Percentiles rank a stretch among this genome's conserved stretches.
These are phyloP conservation scores for Trichoderma hamatum DNA, from an alignment of 2,329 filamentous ascomycete species.

Conservation along the genomic window DNA sequence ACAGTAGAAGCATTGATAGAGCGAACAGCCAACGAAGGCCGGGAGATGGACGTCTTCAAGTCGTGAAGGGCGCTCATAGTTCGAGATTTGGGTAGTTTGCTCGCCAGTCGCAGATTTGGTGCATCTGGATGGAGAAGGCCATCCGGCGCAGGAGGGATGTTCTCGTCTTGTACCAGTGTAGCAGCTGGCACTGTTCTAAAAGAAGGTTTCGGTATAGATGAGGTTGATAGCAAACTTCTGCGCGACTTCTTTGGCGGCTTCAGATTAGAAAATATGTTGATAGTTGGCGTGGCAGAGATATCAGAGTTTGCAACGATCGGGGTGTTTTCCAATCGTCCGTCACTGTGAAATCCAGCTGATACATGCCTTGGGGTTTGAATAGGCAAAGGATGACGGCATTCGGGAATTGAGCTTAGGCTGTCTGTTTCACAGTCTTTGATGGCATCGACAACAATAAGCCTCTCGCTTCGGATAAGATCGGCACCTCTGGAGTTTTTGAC, in stretches of 20 bases:
- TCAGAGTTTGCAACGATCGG: constrained; percentile 39
- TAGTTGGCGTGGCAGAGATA: constrained; percentile 33
- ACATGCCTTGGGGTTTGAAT: constrained; percentile 34
- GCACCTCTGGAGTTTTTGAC: constrained; percentile 43
- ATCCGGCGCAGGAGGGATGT: constrained; percentile 30
- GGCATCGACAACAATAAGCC: constrained; percentile 40
- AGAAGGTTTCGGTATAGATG: constrained; percentile 25
- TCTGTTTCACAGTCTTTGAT: constrained; percentile 41
- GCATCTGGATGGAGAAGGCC: not conserved
- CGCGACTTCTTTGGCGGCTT: constrained; percentile 29
- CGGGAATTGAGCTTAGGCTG: constrained; percentile 27
- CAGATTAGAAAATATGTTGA: constrained; percentile 25
- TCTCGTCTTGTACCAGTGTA: constrained; percentile 36
- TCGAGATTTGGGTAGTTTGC: constrained; percentile 48
- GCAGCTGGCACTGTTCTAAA: constrained; percentile 29
- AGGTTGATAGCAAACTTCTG: constrained; percentile 29
- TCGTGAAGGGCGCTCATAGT: constrained; percentile 51
- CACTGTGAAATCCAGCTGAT: constrained; percentile 38
- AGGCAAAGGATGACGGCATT: constrained; percentile 20
- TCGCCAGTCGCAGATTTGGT: constrained; percentile 20
- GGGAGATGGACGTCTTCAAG: constrained; percentile 50
- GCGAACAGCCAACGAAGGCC: constrained; percentile 34
- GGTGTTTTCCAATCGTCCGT: constrained; percentile 34
- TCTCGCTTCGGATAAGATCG: constrained; percentile 42
- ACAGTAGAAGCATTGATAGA: constrained; percentile 28